Evolutionary conservation across 2,329 filamentous ascomycete species (phyloP), one percentile per base, ranked within the genome.

Genomic region (Claviceps capensis): DNA sequence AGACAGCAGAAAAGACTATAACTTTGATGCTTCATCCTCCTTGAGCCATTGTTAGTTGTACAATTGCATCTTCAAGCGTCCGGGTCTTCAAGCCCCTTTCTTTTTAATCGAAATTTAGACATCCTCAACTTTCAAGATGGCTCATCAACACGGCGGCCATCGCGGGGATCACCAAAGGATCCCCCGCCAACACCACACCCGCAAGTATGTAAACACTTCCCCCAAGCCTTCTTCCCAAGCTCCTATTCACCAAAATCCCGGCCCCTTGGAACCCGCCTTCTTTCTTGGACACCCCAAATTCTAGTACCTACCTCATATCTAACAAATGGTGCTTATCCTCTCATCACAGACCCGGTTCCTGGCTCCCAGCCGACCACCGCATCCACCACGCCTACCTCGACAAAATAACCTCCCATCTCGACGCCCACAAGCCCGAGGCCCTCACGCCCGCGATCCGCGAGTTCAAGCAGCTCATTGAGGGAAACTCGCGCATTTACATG

Each of bases 391-490:
- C 79, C 62, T 87, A 78, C 79, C 73, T 87, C n/a, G 67, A 68
- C 7, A 70, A 70, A 14, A 70, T 79, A 19, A 72, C 82, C 44
- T 65, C 75, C 7, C 69, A 81, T 42, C 74, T 81, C 22, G 76
- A 82, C 58, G 64, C 69, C 16, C 65, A 76, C 52, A 66, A 69
- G 7, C 60, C 66, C 4, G 66, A 74, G 57, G 63, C 74, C 2
- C 69, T 86, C 0, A 72, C 76, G 13, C 82, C 81, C 0, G 80
- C 80, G 0, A 65, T 87, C 0, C 59, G 74, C 55, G 83, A 86
- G 56, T 85, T 88, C 68, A 73, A 81, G 60, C 63, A 76, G 1
- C 67, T 86, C 23, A 86, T 88, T 55, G 83, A 87, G 62, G 64
- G 64, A 30, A 80, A 80, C 56, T 69, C 81, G 1, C 74, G 81